phyloP scores from a whole-genome alignment of 1,284 basidiomycete genomes.

The Meira nashicola region DNA sequence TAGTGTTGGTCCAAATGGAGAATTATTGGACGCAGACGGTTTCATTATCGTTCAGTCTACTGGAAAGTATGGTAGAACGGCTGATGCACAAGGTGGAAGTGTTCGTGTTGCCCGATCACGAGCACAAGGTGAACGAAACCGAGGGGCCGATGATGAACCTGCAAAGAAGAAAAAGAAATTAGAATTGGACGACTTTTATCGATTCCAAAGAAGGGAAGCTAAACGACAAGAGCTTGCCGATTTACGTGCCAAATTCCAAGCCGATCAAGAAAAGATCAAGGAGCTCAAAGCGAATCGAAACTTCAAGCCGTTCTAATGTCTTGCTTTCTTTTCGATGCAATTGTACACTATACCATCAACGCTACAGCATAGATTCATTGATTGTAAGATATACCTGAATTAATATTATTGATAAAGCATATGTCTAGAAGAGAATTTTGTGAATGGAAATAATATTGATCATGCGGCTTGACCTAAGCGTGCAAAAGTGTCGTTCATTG shows the following conservation, averaged over 20 bases:
- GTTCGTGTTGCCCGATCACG: slow-evolving; percentile 4
- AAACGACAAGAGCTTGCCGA: slow-evolving; percentile 46
- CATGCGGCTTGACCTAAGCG: slow-evolving; percentile 10
- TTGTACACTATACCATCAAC: too few species aligned
- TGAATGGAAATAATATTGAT: too few species aligned
- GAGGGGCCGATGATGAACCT: not conserved
- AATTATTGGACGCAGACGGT: slow-evolving; percentile 48
- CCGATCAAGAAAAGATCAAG: slow-evolving; percentile 43
- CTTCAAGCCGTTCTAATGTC: slow-evolving; percentile 37
- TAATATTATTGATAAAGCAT: too few species aligned
- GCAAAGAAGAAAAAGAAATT: slow-evolving; percentile 34
- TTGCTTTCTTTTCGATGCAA: too few species aligned
- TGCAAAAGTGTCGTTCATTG: slow-evolving; percentile 41
- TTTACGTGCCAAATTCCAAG: slow-evolving; percentile 44
- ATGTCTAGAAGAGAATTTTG: too few species aligned
- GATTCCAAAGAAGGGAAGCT: slow-evolving; percentile 47
- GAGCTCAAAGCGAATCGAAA: slow-evolving; percentile 38
- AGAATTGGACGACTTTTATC: slow-evolving; percentile 46
- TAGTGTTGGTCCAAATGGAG: slow-evolving; percentile 41
- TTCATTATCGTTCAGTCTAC: slow-evolving; percentile 50
- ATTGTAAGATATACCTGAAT: too few species aligned
- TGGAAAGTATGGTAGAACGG: slow-evolving; percentile 41
- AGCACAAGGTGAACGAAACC: not conserved
- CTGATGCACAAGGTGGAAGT: slow-evolving; percentile 14
- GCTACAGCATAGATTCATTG: too few species aligned